Conservation (phyloP, 148 eudicot genomes). For the Talinum fruticosum region DNA sequence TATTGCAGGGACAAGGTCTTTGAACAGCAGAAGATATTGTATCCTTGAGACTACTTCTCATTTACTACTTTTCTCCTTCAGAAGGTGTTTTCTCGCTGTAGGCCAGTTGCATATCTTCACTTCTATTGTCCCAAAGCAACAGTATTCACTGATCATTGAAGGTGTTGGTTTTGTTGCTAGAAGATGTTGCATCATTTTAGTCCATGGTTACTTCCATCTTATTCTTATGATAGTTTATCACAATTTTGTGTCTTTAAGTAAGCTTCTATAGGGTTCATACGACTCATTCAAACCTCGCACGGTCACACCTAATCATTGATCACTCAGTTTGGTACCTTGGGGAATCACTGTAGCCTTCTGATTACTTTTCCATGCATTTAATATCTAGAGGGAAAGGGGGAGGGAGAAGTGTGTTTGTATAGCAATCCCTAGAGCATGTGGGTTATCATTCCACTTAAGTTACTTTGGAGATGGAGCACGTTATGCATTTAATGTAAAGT, state of each 20-base stretch:
- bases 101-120: not conserved
- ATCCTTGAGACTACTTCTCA: slow-evolving; percentile 44
- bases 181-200: not conserved
- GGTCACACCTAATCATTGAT: not conserved
- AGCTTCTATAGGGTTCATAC: not conserved
- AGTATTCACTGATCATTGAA: not conserved
- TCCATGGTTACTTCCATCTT: not conserved
- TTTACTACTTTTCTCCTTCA: not conserved
- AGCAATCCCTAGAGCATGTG: not conserved
- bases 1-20: slow-evolving; percentile 93
- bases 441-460: not conserved
- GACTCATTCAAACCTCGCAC: not conserved
- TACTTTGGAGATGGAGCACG: not conserved
- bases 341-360: not conserved
- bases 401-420: not conserved
- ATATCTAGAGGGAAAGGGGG: not conserved
- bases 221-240: not conserved
- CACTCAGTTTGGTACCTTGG: not conserved
- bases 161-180: not conserved
- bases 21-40: slow-evolving; percentile 82
- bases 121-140: not conserved
- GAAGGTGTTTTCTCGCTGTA: not conserved
- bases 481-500: not conserved
- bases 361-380: not conserved
- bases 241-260: not conserved